Evolutionary conservation across 306 rosid species (phyloP), one percentile per base, ranked within the genome.

Genomic region (Alnus rubra): DNA sequence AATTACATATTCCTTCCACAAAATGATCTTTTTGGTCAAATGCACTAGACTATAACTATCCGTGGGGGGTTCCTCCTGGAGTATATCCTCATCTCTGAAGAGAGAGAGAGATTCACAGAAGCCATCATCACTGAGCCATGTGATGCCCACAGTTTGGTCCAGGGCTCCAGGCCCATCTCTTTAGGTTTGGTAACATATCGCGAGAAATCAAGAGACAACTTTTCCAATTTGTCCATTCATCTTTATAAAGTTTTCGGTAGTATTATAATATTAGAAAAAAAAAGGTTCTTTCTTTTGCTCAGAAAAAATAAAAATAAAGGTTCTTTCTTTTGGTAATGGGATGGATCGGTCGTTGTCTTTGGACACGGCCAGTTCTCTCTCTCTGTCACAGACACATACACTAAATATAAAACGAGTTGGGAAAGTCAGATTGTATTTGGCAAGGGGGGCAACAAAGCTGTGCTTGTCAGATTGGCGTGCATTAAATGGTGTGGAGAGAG

Each of bases 381-480:
- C 44, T 31, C 81, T 33, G 28, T 23, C 67, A 60, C 8, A 47
- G 2, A 31, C 16, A 15, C 28, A 11, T 23, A 23, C 28, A 23
- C 28, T 23, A 23, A 23, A 23, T 23, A 23, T 23, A 9, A 78
- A 76, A 54, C 77, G 79, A 78, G 72, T 49, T 2, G 42, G 78
- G 50, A 33, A 75, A 78, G 69, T 48, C 49, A 37, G 54, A 11
- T 53, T 87, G 75, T 77, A 55, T 78, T 71, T 65, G 54, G 69
- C 47, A 39, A 77, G 76, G 85, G 89, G 78, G 12, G 83, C 86
- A 86, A 55, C 84, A 90, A 86, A 88, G 88, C 77, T 78, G 81
- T 56, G 75, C 33, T 23, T 89, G 89, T 84, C 94, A 90, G 90
- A 82, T 70, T 74, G 81, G 91, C 94, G 90, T 90, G 91, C 89